Evolutionary conservation across 2,329 filamentous ascomycete genomes (phyloP), one percentile per base, ranked within the genome.

Genomic region (Exophiala calicioides): DNA sequence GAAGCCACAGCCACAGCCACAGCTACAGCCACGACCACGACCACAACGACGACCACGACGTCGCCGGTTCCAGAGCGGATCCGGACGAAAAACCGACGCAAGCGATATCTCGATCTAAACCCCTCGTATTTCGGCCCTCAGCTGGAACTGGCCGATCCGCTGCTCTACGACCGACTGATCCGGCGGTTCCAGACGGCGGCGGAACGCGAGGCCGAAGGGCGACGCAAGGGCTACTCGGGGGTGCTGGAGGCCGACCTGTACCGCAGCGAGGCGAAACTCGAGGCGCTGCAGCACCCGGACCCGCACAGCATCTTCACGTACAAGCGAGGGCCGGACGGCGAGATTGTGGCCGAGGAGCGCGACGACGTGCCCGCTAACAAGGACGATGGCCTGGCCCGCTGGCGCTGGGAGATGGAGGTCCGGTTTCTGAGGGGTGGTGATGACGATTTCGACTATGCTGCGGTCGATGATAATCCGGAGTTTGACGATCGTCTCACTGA

Each of bases 121-220:
- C 83, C 85, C 2, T 77, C 80, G 43, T 95, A 94, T 69, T 86
- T 91, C 63, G 68, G 69, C 35, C 58, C 77, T 35, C 75, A 76
- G 44, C 78, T 84, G 50, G 82, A 85, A 66, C 74, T 84, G 57
- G 80, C 78, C 77, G 87, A 93, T 67, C 88, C 89, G 1, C 71
- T 91, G 6, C 78, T 94, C 23, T 95, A 95, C 72, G 87, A 94
- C 65, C 79, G 81, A 42, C 76, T 94, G 18, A 79, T 95, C 50
- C 82, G 88, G 41, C 81, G 81, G 40, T 60, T 62, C 47, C 55
- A 60, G 34, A 53, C 53, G 7, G 13, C 59, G 20, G 50, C 53
- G 8, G 55, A 62, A 42, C 52, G 60, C 34, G 58, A 60, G 44
- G 40, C 52, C 26, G 87, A 91, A 58, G 85, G 84, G 6, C 80